Base-by-base conservation (phyloP, 768 basidiomycete species). In the Boletus vermiculosoides region DNA sequence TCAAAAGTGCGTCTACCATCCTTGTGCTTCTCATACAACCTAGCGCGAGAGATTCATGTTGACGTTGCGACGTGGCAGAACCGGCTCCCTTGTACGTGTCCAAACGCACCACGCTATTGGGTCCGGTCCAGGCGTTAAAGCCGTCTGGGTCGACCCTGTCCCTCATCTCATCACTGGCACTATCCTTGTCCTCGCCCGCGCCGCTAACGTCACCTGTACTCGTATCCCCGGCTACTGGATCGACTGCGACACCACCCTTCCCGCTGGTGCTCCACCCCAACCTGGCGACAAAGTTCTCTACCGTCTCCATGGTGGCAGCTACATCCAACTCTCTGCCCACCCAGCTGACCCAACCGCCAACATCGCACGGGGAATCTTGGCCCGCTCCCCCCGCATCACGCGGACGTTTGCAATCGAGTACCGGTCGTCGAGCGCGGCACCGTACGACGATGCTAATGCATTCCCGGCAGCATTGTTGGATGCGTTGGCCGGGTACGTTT, bases 381-480 rank as follows among this genome's bases (percentile, higher is more conserved):
- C 58, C 34, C 41, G 63, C 37, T 25, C 56, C 16, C 30, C 59
- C 13, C 36, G 55, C 12, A 50, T 73, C 50, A 45, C 63, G 3
- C 73, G 76, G 12, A 63, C 69, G 0, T 68, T 78, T 61, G 68
- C 70, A 16, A 57, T 82, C 62, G 83, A 83, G 52, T 85, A 83
- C 60, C 77, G 83, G 2, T 70, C 80, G 31, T 72, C 76, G 6
- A 63, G 66, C 0, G 63, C 67, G 7, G 55, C 60, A 18, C 71
- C 79, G 8, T 62, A 66, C 49, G 31, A 50, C 4, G 36, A 62
- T 7, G 45, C 63, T 1, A 71, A 79, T 20, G 70, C 82, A 0
- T 85, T 83, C 66, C 84, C 84, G 1, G 75, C 81, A 0, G 78
- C 80, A 0, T 70, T 86, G 2, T 55, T 85, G 18, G 84, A 85